Percentiles rank a stretch among this genome's conserved stretches.
phyloP scores from a whole-genome alignment of 371 early-diverging fungal genomes.

The Apophysomyces trapeziformis region DNA sequence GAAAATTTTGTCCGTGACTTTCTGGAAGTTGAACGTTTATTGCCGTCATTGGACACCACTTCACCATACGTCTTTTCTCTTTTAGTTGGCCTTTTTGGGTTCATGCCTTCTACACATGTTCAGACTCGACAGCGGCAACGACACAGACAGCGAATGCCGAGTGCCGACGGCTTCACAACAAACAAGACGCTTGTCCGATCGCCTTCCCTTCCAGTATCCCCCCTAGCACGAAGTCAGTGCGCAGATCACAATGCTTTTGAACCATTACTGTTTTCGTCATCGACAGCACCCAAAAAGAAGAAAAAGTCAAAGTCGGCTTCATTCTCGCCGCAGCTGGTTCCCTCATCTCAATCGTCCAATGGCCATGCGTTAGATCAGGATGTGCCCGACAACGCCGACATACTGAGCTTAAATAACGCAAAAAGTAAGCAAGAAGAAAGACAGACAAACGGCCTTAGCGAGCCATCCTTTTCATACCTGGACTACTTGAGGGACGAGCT shows the following conservation, averaged over 20 bases:
- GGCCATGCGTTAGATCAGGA: neutral
- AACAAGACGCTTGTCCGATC: conserved; percentile 3
- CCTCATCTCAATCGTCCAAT: neutral
- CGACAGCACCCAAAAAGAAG: neutral
- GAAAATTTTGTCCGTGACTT: no score
- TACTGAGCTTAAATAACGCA: conserved; percentile 4
- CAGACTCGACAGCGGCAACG: neutral
- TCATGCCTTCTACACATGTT: neutral
- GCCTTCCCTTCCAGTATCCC: neutral
- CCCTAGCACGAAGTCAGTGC: neutral
- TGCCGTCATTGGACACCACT: neutral
- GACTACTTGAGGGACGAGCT: conserved; percentile 73
- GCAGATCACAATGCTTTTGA: conserved; percentile 6
- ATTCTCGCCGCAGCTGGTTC: neutral
- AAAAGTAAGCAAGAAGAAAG: neutral
- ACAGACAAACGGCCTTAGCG: neutral
- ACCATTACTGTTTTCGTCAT: neutral
- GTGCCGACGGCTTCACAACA: neutral
- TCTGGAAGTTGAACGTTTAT: neutral
- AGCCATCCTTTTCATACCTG: conserved; percentile 48
- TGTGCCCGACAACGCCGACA: conserved; percentile 3
- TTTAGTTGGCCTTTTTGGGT: no score
- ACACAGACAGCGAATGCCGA: conserved; percentile 1
- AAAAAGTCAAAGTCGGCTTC: neutral
- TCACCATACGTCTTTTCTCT: neutral